Base-by-base conservation (phyloP, 169 alveolate genomes). In the Cryptosporidium tyzzeri region DNA sequence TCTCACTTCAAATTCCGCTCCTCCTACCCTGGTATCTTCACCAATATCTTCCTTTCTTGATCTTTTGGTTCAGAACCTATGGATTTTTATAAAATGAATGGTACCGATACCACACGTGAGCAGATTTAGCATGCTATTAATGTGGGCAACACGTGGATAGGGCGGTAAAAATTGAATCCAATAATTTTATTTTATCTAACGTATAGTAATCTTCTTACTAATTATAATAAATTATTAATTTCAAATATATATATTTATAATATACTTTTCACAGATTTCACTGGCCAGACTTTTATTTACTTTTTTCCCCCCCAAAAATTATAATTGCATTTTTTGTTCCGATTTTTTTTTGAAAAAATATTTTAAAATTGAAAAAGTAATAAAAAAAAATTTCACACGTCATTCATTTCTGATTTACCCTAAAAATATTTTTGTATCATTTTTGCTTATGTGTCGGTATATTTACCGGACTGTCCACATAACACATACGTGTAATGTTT, bases 131-230 rank as follows among this genome's bases (percentile, higher is more conserved):
- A 80, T 80, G 89, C 89, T 65, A 62, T 80, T 80, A 80, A 80
- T 80, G 89, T 80, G 89, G 89, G 89, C 89, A 80, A 80, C 89
- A 80, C 89, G 89, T 80, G 89, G 89, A 80, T 80, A 80, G 80
- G 89, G 89, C 89, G 89, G 80, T 33, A 61, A 80, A 44, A 44
- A 45, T 6, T 73, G 41, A 55, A 73, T 73, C 86, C 86, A 73
- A 73, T 73, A 73, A 73, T 73, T 48, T 53, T 71, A 31, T 70
- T 53, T 73, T 29, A 73, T 73, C 86, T 73, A 73, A 73, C 86
- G 86, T 73, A 73, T 73, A 73, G 68, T 59, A 55, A 21, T 55
- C 67, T 55, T 55, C 37, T 55, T 55, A 55, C 35, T 55, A 55
- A 55, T 26, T 6, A 26, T 55, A 23, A 2, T 55, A 55, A 55